These are phyloP conservation scores for Bromus sterilis DNA, from an alignment of 176 grass and related monocot species.

Conservation along the genomic window DNA sequence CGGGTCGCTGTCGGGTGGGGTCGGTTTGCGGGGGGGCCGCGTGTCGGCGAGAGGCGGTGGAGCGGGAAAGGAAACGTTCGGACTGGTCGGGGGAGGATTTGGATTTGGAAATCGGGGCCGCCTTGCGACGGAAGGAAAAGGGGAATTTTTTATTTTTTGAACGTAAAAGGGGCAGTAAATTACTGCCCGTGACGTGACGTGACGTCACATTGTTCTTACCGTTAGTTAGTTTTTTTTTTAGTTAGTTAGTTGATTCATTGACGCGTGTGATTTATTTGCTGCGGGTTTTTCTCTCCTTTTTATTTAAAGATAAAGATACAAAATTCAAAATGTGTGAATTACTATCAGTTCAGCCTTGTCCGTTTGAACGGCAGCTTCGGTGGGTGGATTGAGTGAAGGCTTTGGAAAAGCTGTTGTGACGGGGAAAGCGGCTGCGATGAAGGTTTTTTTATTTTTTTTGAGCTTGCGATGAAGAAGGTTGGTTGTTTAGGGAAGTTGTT, in stretches of 20 bases:
- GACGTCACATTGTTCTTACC: background rate
- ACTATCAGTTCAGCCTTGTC: too few relatives aligned
- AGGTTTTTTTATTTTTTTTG: too few relatives aligned
- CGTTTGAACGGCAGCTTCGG: too few relatives aligned
- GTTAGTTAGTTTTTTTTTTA: background rate
- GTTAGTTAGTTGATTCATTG: background rate
- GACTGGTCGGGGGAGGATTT: background rate
- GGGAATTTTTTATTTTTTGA: too few relatives aligned
- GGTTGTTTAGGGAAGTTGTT: too few relatives aligned
- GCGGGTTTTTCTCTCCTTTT: too few relatives aligned
- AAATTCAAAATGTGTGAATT: too few relatives aligned
- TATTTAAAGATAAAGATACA: too few relatives aligned
- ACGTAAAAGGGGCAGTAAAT: background rate
- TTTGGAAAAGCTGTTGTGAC: too few relatives aligned
- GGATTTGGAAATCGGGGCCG: background rate
- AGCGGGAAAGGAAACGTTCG: conserved; percentile 16
- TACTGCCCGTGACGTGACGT: background rate
- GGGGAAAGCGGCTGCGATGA: too few relatives aligned
- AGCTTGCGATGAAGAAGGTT: too few relatives aligned
- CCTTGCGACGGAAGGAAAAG: background rate
- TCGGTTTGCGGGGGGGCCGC: accelerated
- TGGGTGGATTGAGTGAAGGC: too few relatives aligned
- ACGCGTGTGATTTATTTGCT: background rate
- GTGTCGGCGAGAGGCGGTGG: background rate
- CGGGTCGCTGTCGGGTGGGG: background rate